Percentiles rank a stretch among this genome's conserved stretches.
Evolutionary conservation across 805 yeast genomes (phyloP).

Genomic region (Peterozyma toletana): DNA sequence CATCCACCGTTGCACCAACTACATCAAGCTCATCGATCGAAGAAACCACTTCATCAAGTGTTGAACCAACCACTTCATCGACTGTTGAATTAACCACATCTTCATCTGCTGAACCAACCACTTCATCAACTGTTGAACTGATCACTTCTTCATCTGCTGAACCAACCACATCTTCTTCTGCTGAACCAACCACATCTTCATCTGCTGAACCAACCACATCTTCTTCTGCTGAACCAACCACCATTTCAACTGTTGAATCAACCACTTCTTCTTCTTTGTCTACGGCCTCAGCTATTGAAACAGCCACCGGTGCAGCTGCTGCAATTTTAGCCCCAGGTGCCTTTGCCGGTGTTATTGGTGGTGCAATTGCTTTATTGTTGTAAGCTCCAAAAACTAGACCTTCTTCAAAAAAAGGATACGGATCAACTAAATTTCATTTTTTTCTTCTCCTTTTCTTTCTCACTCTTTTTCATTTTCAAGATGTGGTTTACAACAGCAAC

Average conservation of each 20-base stretch:
- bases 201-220: not conserved
- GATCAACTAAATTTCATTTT: not conserved
- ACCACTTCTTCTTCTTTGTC: slow-evolving; percentile 1
- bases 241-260: slow-evolving; percentile 2
- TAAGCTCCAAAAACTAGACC: not conserved
- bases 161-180: slow-evolving; percentile 2
- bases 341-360: not conserved
- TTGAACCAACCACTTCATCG: slow-evolving; percentile 8
- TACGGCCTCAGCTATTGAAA: not conserved
- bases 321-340: not conserved
- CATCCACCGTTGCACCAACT: slow-evolving; percentile 13
- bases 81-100: not conserved
- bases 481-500: too few relatives aligned
- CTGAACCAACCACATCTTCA: not conserved
- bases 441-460: not conserved
- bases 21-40: slow-evolving; percentile 9
- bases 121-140: slow-evolving; percentile 10
- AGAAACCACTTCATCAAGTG: slow-evolving; percentile 5
- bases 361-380: not conserved
- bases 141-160: slow-evolving; percentile 4
- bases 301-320: not conserved
- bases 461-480: not conserved
- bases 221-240: slow-evolving; percentile 3
- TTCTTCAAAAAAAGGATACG: not conserved
- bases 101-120: not conserved